These are phyloP conservation scores for Aspergillus biplanus DNA, from an alignment of 495 filamentous ascomycete species.

Conservation along the genomic window DNA sequence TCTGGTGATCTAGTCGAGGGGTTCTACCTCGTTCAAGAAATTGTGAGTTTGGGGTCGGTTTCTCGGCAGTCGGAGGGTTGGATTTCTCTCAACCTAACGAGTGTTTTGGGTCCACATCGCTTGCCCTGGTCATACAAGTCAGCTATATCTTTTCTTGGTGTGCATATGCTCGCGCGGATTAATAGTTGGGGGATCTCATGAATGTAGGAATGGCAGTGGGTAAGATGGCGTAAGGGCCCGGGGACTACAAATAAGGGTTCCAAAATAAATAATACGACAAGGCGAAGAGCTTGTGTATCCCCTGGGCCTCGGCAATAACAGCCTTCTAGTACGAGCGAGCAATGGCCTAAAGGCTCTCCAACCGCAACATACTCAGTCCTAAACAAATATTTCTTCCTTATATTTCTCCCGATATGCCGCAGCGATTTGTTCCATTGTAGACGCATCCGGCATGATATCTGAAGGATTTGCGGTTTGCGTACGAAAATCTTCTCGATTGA, in stretches of 20 bases:
- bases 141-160: background rate
- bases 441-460: constrained; percentile 15
- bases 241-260: background rate
- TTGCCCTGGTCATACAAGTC: background rate
- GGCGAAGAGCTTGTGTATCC: background rate
- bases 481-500: constrained; percentile 15
- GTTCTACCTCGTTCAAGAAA: background rate
- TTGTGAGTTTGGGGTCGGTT: background rate
- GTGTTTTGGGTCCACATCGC: background rate
- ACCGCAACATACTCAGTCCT: background rate
- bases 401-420: constrained; percentile 20
- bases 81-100: background rate
- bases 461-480: constrained; percentile 18
- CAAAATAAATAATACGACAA: background rate
- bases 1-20: background rate
- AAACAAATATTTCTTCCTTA: constrained; percentile 21
- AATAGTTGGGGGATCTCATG: background rate
- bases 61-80: background rate
- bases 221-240: background rate
- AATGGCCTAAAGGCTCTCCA: background rate
- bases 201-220: background rate
- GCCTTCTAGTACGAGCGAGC: background rate
- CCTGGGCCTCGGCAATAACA: background rate
- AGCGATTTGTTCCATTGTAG: constrained; percentile 19
- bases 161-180: background rate